Evolutionary conservation across 208 protist species (phyloP).

Genomic region (Leishmania aethiopica): DNA sequence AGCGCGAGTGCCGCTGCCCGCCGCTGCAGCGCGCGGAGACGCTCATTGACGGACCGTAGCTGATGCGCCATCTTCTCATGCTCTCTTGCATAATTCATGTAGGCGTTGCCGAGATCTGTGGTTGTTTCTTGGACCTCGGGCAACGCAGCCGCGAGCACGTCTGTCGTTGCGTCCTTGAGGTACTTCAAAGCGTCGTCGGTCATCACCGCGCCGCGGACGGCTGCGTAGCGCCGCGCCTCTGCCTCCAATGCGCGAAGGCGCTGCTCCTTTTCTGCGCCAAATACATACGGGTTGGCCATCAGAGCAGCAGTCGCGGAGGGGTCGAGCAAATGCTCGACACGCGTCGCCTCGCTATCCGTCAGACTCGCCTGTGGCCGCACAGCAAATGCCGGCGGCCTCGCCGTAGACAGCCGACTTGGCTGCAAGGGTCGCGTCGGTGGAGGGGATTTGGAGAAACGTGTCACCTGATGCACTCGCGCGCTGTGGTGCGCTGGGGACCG

Average conservation of each 20-base stretch:
- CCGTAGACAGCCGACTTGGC: background rate
- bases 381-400: background rate
- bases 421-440: slow-evolving; percentile 2
- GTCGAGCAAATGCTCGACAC: slow-evolving; percentile 48
- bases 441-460: background rate
- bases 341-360: slow-evolving; percentile 40
- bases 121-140: background rate
- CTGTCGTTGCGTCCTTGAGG: background rate
- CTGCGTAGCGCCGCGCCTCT: slow-evolving; percentile 13
- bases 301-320: slow-evolving; percentile 12
- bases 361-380: slow-evolving; percentile 24
- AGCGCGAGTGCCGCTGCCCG: slow-evolving; percentile 22
- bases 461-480: background rate
- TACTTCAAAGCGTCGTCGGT: background rate
- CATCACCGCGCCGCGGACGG: background rate
- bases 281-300: slow-evolving; percentile 38
- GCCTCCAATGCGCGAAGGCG: slow-evolving; percentile 16
- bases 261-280: slow-evolving; percentile 14
- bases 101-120: slow-evolving; percentile 44
- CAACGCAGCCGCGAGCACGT: background rate
- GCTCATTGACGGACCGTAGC: slow-evolving; percentile 46
- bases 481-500: background rate
- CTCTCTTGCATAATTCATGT: slow-evolving; percentile 41
- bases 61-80: slow-evolving; percentile 10
- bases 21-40: slow-evolving; percentile 27